Evolutionary conservation across 495 filamentous ascomycete genomes (phyloP).

Genomic region (Penicillium robsamsonii): DNA sequence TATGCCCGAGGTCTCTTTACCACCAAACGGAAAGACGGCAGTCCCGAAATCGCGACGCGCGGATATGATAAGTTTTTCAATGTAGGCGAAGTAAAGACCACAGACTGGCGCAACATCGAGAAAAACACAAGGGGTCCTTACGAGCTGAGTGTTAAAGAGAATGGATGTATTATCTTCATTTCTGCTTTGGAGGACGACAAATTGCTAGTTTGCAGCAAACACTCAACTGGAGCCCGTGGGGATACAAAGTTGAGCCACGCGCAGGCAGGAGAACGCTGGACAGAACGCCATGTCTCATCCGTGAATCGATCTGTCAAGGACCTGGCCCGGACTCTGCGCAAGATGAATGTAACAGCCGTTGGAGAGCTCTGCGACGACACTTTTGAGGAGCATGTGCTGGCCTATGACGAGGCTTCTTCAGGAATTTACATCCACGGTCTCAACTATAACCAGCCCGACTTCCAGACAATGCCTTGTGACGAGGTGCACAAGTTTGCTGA

Average conservation of each 20-base stretch:
- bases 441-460: conserved; percentile 88
- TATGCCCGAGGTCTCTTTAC: conserved; percentile 95
- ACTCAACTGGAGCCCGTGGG: conserved; percentile 77
- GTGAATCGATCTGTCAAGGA: conserved; percentile 75
- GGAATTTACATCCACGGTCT: conserved; percentile 95
- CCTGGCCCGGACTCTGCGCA: conserved; percentile 69
- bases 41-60: conserved; percentile 73
- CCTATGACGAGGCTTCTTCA: conserved; percentile 77
- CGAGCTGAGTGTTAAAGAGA: conserved; percentile 95
- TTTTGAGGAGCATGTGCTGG: conserved; percentile 96
- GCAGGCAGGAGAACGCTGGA: conserved; percentile 76
- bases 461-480: conserved; percentile 74
- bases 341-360: conserved; percentile 86
- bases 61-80: conserved; percentile 99
- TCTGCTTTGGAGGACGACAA: conserved; percentile 84
- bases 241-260: conserved; percentile 78
- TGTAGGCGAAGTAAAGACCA: conserved; percentile 70
- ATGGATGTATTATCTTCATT: conserved; percentile 98
- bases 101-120: conserved; percentile 78
- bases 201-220: conserved; percentile 94
- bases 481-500: conserved; percentile 87
- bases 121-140: conserved; percentile 81
- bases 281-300: conserved; percentile 71
- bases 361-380: conserved; percentile 94
- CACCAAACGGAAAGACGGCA: conserved; percentile 56